Base-by-base conservation (phyloP, 331 rosid genomes). In the Phaseolus coccineus region DNA sequence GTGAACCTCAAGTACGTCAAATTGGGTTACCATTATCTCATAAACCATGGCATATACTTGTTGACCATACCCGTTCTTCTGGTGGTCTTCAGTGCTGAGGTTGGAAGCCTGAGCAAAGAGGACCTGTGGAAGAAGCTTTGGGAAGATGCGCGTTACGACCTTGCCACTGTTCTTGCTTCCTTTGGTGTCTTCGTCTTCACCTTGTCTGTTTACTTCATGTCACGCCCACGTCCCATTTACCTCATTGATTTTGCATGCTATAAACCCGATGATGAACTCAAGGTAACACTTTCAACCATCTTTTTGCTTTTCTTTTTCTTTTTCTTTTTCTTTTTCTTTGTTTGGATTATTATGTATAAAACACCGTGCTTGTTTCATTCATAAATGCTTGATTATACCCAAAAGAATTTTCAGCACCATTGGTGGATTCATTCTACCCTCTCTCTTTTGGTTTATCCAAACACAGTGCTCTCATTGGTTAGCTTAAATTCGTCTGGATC, bases 1-100 rank as follows among this genome's bases (percentile, higher is more conserved):
- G 98, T 96, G 40, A 96, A 96, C 76, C 98, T 96, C 5, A 96
- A 93, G 87, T 96, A 96, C 53, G 99, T 96, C 82, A 93, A 91
- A 50, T 59, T 96, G 61, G 99, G 99, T 0, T 96, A 96, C 84
- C 98, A 87, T 84, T 92, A 96, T 74, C 89, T 96, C 30, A 91
- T 96, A 68, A 96, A 85, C 89, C 98, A 96, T 81, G 99, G 87
- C 73, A 85, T 96, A 15, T 96, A 89, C 83, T 76, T 96, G 85
- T 90, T 91, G 61, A 91, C 98, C 8, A 84, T 96, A 8, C 99
- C 99, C 0, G 58, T 96, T 9, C 86, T 95, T 40, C 83, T 96
- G 8, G 85, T 93, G 44, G 93, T 93, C 19, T 93, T 93, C 35
- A 90, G 98, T 71, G 99, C 97, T 2, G 99, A 96, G 79, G 89